Evolutionary conservation across 768 basidiomycete species (phyloP).

Genomic region (Auricularia sp.): DNA sequence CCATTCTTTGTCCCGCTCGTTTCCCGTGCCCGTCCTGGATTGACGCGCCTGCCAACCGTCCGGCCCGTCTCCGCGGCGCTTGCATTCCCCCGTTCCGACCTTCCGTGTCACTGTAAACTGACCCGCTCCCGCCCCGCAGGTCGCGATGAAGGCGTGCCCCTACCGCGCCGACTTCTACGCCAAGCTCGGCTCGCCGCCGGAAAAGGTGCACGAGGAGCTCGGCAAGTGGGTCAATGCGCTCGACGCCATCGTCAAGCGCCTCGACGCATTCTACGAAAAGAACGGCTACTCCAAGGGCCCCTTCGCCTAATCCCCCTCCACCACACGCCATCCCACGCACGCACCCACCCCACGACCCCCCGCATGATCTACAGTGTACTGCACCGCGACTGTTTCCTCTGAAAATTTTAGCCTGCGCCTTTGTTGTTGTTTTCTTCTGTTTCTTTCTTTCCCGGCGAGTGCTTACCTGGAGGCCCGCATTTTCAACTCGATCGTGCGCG

Average conservation of each 20-base stretch:
- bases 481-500: too few species aligned
- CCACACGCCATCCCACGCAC: too few species aligned
- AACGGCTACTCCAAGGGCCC: conserved; percentile 32
- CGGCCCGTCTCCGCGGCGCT: too few species aligned
- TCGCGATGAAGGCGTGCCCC: conserved; percentile 60
- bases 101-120: too few species aligned
- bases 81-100: too few species aligned
- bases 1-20: background rate
- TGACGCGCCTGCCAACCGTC: background rate
- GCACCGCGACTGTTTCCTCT: too few species aligned
- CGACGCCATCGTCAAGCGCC: conserved; percentile 34
- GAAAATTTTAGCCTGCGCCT: too few species aligned
- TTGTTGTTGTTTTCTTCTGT: too few species aligned
- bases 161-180: conserved; percentile 48
- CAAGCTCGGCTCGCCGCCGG: conserved; percentile 35
- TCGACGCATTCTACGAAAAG: conserved; percentile 37
- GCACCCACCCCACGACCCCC: too few species aligned
- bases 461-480: too few species aligned
- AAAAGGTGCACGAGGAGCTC: conserved; percentile 36
- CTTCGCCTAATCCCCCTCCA: background rate
- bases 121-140: conserved; percentile 20
- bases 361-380: too few species aligned
- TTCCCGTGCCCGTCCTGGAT: background rate
- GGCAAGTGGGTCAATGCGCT: conserved; percentile 45
- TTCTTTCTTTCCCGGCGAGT: too few species aligned